Evolutionary conservation across 176 grass and related monocot species (phyloP), one percentile per base, ranked within the genome.

Genomic region (Eragrostis nindensis): DNA sequence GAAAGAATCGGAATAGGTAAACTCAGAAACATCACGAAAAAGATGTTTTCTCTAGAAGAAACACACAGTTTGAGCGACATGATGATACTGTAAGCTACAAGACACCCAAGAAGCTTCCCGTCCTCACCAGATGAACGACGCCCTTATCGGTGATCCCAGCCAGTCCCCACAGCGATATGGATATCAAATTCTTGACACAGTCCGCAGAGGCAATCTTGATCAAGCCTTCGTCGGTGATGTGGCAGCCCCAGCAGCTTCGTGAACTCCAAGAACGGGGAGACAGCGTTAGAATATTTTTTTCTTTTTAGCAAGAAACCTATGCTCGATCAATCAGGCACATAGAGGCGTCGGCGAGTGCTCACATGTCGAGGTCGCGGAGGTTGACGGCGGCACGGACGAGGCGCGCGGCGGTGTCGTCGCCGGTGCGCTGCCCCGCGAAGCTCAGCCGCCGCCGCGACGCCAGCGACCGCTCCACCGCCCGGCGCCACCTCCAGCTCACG

Each of bases 341-440:
- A 2, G 9, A 19, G 41, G 38, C n/a, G 17, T 3, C 0, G 36
- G 13, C 1, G 8, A 39, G 24, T 53, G 65, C 83, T 83, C 87
- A 98, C 95, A 95, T 93, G 60, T 98, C 88, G 67, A 98, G 92
- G 83, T 98, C 95, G 56, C 86, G 83, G 84, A 98, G 83, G 68
- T 93, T 95, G 80, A 91, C 56, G 80, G 95, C 83, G 74, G 83
- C 88, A 57, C 82, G 74, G 57, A 98, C 84, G 73, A 98, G 62
- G 56, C 95, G 88, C 75, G 90, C 92, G 18, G 86, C 84, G 59
- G 90, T 91, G 19, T 89, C 88, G 67, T 98, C 90, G 85, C 90
- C 88, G 61, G 88, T 94, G 75, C 82, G 84, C 86, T 92, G 90
- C 76, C 93, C 95, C 17, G 92, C 80, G 49, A 95, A 89, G 90